Evolutionary conservation across 257 asterid species (phyloP).

Genomic region (Orobanche coerulescens): DNA sequence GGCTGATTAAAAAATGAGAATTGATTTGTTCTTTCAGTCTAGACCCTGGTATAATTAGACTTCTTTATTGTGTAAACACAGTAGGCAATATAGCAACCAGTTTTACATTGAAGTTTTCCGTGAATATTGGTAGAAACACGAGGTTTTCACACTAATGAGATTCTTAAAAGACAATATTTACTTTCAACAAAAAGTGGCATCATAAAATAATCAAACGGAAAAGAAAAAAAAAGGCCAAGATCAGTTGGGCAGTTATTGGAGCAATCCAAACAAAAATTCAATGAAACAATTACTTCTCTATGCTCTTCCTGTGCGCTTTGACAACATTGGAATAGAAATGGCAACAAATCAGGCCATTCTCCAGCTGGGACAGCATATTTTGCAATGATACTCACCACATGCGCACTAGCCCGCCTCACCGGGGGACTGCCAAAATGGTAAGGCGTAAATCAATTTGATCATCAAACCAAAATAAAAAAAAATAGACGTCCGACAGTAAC

Average conservation of each 20-base stretch:
- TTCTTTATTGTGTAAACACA: neutral
- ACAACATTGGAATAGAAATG: conserved; percentile 90
- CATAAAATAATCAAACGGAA: neutral
- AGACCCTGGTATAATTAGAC: neutral
- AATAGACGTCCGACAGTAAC: neutral
- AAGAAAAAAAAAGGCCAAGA: neutral
- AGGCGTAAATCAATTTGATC: conserved; percentile 13
- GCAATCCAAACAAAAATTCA: neutral
- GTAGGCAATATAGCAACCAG: neutral
- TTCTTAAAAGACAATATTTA: neutral
- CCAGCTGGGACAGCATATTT: conserved; percentile 96
- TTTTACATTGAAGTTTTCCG: conserved; percentile 1
- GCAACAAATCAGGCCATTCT: conserved; percentile 96
- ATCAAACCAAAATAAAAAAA: neutral
- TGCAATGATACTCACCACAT: conserved; percentile 92
- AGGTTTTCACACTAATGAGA: neutral
- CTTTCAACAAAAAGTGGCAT: neutral
- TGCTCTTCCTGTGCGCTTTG: conserved; percentile 95
- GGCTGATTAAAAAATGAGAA: too few species aligned
- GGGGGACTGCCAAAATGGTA: conserved; percentile 58
- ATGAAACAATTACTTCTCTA: conserved; percentile 56
- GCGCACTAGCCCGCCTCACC: conserved; percentile 94
- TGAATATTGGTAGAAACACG: neutral
- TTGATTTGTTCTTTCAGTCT: neutral
- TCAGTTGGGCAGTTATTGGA: neutral